These are phyloP conservation scores for Vanderwaltozyma tropicalis DNA, from an alignment of 805 yeast genomes.

Conservation along the genomic window DNA sequence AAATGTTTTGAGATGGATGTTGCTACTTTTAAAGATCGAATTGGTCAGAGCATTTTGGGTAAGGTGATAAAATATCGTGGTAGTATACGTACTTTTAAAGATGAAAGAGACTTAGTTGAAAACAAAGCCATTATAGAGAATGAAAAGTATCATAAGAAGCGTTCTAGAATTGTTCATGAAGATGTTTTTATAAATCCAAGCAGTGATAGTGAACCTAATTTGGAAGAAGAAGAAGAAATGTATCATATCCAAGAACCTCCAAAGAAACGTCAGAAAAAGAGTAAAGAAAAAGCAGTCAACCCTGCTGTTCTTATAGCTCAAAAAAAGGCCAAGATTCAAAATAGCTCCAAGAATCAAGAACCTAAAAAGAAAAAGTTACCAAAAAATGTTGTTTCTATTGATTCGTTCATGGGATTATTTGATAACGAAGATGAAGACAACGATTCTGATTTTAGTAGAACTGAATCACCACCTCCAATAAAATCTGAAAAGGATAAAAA, in stretches of 20 bases:
- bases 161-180: constrained; percentile 16
- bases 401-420: constrained; percentile 17
- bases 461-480: too few relatives aligned
- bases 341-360: neutral
- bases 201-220: constrained; percentile 14
- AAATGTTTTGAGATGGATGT: constrained; percentile 64
- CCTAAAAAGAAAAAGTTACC: neutral
- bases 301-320: constrained; percentile 1
- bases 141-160: constrained; percentile 23
- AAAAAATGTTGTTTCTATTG: constrained; percentile 2
- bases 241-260: constrained; percentile 8
- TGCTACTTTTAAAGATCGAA: constrained; percentile 53
- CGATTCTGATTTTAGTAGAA: neutral
- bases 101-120: constrained; percentile 52
- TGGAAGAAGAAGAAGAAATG: constrained; percentile 14
- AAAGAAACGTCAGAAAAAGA: constrained; percentile 9
- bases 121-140: constrained; percentile 45
- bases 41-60: constrained; percentile 68
- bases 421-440: neutral
- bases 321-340: neutral
- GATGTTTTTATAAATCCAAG: constrained; percentile 8
- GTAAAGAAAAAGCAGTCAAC: constrained; percentile 2
- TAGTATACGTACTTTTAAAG: constrained; percentile 63
- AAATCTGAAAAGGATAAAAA: neutral
- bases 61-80: constrained; percentile 70